Evolutionary conservation across 345 rosid species (phyloP), one percentile per base, ranked within the genome.

Genomic region (Hypericum perforatum): DNA sequence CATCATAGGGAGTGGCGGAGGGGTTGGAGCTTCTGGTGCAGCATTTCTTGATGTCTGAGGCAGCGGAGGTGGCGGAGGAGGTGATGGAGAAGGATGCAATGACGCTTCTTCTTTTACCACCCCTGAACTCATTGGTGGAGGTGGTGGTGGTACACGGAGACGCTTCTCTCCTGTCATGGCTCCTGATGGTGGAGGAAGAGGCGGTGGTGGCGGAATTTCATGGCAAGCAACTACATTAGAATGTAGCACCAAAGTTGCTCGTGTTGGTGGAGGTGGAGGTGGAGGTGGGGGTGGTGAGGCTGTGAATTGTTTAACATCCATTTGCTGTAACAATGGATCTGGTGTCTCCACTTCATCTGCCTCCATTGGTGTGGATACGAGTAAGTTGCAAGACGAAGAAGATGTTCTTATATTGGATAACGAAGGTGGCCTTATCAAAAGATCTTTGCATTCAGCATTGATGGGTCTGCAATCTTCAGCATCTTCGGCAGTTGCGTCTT

Each of bases 11-110:
- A 70, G 61, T 0, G 63, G 74, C 0, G 57, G 50, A 0, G 69
- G 67, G n/a, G 74, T 67, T 5, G 60, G 65, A 2, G 32, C 62
- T 38, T 52, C 39, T 40, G 65, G 56, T 15, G 53, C 41, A 53
- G 50, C 45, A 6, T 39, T 39, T 45, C 36, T 58, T 41, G 44
- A 7, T 56, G 8, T 46, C 54, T 11, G 16, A 6, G 10, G n/a
- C 3, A 39, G 9, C 15, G 54, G 49, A 44, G 37, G 55, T 15
- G 63, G 52, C 3, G 52, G 48, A 37, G 59, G 12, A 15, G 37
- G 10, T 14, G 50, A n/a, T n/a, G n/a, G 32, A 22, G 32, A 4
- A 22, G 32, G 32, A 22, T 22, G 32, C 32, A 22, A 22, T 22
- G 32, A 4, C 4, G 32, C 32, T 22, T 22, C 32, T 22, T 22